These are phyloP conservation scores for Solanum okadae DNA, from an alignment of 257 asterid species.

Conservation along the genomic window DNA sequence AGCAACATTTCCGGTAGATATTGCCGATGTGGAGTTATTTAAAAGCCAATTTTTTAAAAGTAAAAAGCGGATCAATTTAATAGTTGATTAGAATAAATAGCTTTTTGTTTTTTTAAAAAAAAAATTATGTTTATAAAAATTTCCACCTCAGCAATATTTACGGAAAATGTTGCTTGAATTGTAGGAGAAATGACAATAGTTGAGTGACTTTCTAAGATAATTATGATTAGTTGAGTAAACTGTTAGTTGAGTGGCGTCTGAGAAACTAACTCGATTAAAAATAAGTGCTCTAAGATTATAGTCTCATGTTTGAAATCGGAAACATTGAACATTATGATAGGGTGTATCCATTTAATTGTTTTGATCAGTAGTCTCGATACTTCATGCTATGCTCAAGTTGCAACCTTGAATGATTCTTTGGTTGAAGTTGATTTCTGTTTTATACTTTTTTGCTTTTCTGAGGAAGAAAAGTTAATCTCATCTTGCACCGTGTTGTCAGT, in stretches of 20 bases:
- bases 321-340: neutral
- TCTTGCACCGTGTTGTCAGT: neutral
- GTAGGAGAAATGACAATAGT: neutral
- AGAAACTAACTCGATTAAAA: neutral
- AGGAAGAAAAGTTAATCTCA: neutral
- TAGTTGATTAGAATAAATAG: neutral
- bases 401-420: neutral
- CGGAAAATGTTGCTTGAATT: neutral
- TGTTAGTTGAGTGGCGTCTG: neutral
- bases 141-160: neutral
- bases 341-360: neutral
- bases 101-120: neutral
- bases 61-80: neutral
- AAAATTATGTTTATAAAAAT: neutral
- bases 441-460: neutral
- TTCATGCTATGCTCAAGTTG: neutral
- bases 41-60: neutral
- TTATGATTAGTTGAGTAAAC: neutral
- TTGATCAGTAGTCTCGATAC: neutral
- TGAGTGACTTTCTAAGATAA: neutral
- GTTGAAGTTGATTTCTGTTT: neutral
- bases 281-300: neutral
- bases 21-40: neutral
- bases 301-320: neutral
- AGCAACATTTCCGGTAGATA: neutral